Conservation (phyloP, 83 land plant genomes). For the Picea mariana region DNA sequence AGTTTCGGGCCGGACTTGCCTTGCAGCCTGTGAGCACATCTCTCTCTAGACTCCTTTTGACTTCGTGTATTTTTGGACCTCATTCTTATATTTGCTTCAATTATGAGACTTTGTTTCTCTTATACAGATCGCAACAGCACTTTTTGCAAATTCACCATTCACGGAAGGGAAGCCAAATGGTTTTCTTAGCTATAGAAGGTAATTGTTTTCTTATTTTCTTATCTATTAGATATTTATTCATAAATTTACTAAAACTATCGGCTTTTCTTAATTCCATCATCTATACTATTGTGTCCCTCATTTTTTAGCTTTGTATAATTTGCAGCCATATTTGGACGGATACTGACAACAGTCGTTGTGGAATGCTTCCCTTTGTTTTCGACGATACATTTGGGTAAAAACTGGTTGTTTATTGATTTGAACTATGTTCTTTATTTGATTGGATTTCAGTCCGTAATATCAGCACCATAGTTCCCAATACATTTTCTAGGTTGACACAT, state of each 20-base stretch:
- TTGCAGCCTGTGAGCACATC: constrained; percentile 85
- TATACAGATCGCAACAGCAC: constrained; percentile 93
- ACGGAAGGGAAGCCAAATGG: constrained; percentile 99
- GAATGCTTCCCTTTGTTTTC: constrained; percentile 98
- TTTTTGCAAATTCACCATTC: constrained; percentile 99
- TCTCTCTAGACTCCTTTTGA: background rate
- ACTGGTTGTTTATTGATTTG: no score
- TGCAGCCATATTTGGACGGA: constrained; percentile 99
- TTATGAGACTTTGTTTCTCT: constrained; percentile 8
- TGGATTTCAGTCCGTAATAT: background rate
- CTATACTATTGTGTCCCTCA: constrained; percentile 2
- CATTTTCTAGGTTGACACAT: background rate
- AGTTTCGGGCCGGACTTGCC: constrained; percentile 95
- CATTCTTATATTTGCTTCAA: background rate
- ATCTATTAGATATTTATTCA: background rate
- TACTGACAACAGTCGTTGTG: constrained; percentile 88
- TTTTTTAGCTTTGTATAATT: constrained; percentile 1
- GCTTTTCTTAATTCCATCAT: background rate
- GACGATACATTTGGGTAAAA: constrained; percentile 85
- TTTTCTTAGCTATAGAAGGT: constrained; percentile 97
- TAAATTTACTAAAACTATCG: background rate
- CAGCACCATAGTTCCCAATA: background rate
- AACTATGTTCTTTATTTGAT: background rate
- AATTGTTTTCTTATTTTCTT: constrained; percentile 1
- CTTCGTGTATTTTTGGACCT: background rate